Evolutionary conservation across 148 eudicot genomes (phyloP), one percentile per base, ranked within the genome.

Genomic region (Rheum nobile): DNA sequence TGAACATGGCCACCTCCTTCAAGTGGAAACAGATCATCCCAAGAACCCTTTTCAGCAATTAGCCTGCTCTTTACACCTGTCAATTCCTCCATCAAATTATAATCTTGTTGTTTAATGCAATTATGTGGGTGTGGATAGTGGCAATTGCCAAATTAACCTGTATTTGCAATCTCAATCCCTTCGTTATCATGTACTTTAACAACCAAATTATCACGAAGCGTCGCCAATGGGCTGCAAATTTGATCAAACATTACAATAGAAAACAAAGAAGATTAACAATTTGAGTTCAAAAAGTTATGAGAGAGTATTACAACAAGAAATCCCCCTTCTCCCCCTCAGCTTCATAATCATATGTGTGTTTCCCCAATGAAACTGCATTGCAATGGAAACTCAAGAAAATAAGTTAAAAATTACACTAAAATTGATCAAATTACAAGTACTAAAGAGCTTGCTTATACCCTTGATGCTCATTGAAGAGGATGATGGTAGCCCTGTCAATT

Each of bases 291-390:
- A 13, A 28, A 3, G 8, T 61, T 4, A 6, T 14, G 37, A 63
- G 68, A 63, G 11, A 10, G 77, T 74, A 79, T 87, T 91, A 95
- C 98, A 95, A 90, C 21, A 88, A 85, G 72, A 87, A 86, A 65
- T 86, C 90, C 54, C 86, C 92, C 73, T 83, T 85, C 71, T 85
- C 88, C 61, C 84, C 90, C 72, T 82, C 73, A 43, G 83, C 80
- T 71, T 88, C 87, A 73, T 77, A 77, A 68, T 88, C 87, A 73
- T 77, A 77, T 77, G 78, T 84, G 41, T 78, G 84, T 82, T 91
- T 95, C 73, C 97, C 99, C 80, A 95, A 76, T 35, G 96, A 81
- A 78, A 89, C 99, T 95, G 92, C 90, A 89, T 76, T 73, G 72
- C 44, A 24, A 22, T 71, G 55, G 72, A 67, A 79, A 71, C 22